Percentiles rank a stretch among this genome's conserved stretches.
Conservation (phyloP, 1,139 yeast species). For the Yamadazyma jaroonii region DNA sequence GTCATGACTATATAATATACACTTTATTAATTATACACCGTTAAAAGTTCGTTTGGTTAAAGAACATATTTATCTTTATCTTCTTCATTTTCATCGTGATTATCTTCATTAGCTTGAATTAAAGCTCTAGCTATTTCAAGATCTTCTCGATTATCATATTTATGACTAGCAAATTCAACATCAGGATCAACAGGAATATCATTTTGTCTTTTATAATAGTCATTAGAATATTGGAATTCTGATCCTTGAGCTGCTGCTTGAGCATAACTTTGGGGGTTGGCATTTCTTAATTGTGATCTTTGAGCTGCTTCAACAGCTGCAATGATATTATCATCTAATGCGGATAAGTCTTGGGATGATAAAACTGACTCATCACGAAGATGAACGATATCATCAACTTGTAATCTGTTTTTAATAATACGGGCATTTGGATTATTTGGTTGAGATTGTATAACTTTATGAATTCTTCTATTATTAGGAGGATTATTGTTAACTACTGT, state of each 20-base stretch:
- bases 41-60: conserved; percentile 1
- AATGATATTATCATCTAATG: conserved; percentile 52
- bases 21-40: conserved; percentile 4
- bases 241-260: conserved; percentile 43
- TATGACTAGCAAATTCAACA: conserved; percentile 53
- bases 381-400: conserved; percentile 37
- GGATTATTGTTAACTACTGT: neutral
- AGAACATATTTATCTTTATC: neutral
- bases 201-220: conserved; percentile 17
- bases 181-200: conserved; percentile 54
- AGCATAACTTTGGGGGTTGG: conserved; percentile 9
- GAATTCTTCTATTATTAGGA: conserved; percentile 7
- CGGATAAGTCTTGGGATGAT: conserved; percentile 38
- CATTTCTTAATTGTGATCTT: conserved; percentile 28
- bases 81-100: neutral
- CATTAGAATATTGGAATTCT: conserved; percentile 21
- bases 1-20: conserved; percentile 6
- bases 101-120: conserved; percentile 55
- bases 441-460: conserved; percentile 17
- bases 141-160: conserved; percentile 44
- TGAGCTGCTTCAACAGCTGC: conserved; percentile 71
- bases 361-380: conserved; percentile 30
- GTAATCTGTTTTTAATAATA: conserved; percentile 19
- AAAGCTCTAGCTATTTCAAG: conserved; percentile 66
- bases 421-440: conserved; percentile 25